Evolutionary conservation across 108 stramenopile genomes (phyloP).

Genomic region (Nitzschia palea): DNA sequence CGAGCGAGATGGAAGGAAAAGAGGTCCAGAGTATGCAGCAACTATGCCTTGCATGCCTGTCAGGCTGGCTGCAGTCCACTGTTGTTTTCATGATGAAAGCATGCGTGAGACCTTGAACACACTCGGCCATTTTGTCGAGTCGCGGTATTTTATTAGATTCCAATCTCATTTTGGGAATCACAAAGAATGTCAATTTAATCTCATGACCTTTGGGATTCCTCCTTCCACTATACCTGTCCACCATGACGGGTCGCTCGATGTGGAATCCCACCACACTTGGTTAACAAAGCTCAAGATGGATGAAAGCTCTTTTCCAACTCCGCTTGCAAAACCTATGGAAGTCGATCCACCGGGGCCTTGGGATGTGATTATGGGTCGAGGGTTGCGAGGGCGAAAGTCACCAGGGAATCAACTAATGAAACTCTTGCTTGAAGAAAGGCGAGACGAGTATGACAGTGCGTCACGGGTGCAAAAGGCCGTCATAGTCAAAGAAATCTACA

Average conservation of each 20-base stretch:
- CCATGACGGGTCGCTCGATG: background rate
- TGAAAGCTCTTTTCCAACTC: background rate
- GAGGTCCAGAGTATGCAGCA: background rate
- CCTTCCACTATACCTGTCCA: background rate
- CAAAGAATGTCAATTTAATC: slow-evolving; percentile 2
- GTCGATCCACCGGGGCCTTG: background rate
- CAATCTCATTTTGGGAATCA: slow-evolving; percentile 8
- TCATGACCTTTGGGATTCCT: slow-evolving; percentile 19
- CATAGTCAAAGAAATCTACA: background rate
- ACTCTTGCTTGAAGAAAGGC: background rate
- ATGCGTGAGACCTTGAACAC: background rate
- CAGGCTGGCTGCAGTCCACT: slow-evolving; percentile 1
- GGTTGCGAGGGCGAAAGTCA: background rate
- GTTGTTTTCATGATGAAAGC: background rate
- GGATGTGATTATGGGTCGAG: slow-evolving; percentile 13
- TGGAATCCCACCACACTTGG: background rate
- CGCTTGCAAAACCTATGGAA: background rate
- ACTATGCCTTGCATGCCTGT: background rate
- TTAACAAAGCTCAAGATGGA: background rate
- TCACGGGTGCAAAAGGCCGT: background rate
- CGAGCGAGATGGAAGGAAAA: background rate
- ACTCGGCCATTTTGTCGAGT: background rate
- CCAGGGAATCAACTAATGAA: slow-evolving; percentile 1
- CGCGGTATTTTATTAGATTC: background rate
- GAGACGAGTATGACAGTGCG: background rate